phyloP scores from a whole-genome alignment of 2,329 filamentous ascomycete species.

The Rachicladosporium sp. region DNA sequence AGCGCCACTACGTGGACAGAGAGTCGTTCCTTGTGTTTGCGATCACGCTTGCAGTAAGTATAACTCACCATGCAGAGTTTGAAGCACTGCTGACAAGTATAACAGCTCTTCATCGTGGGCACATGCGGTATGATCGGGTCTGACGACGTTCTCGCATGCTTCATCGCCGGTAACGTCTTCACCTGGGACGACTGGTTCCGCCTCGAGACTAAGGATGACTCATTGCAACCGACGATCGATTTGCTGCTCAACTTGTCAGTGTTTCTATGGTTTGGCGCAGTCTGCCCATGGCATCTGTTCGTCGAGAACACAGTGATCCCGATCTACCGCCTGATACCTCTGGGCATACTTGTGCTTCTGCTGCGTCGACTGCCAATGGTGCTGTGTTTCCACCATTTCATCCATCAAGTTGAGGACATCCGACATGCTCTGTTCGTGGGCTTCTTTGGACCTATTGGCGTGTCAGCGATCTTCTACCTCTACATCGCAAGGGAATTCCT shows the following conservation, averaged over 20 bases:
- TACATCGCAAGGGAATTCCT: constrained; percentile 72
- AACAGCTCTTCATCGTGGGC: constrained; percentile 65
- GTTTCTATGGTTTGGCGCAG: constrained; percentile 83
- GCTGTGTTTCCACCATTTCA: constrained; percentile 57
- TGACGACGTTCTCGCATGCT: constrained; percentile 83
- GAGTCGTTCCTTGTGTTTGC: constrained; percentile 84
- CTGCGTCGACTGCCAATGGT: constrained; percentile 69
- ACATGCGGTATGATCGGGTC: constrained; percentile 79
- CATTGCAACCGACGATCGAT: constrained; percentile 85
- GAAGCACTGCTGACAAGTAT: not conserved
- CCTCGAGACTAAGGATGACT: constrained; percentile 76
- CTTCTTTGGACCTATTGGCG: constrained; percentile 87
- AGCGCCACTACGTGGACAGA: constrained; percentile 67
- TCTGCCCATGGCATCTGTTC: constrained; percentile 70
- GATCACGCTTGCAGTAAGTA: constrained; percentile 61
- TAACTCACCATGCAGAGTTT: too few relatives aligned
- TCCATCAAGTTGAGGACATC: constrained; percentile 64
- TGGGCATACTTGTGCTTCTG: constrained; percentile 66
- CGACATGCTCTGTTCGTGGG: constrained; percentile 75
- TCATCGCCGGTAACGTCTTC: constrained; percentile 81
- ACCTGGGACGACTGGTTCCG: constrained; percentile 95
- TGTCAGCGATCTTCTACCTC: constrained; percentile 81
- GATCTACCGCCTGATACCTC: constrained; percentile 56
- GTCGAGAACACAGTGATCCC: constrained; percentile 55
- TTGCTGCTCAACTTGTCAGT: constrained; percentile 84